Percentiles rank a stretch among this genome's conserved stretches.
Conservation (phyloP, 2,329 filamentous ascomycete species). For the Calonectria honghensis region DNA sequence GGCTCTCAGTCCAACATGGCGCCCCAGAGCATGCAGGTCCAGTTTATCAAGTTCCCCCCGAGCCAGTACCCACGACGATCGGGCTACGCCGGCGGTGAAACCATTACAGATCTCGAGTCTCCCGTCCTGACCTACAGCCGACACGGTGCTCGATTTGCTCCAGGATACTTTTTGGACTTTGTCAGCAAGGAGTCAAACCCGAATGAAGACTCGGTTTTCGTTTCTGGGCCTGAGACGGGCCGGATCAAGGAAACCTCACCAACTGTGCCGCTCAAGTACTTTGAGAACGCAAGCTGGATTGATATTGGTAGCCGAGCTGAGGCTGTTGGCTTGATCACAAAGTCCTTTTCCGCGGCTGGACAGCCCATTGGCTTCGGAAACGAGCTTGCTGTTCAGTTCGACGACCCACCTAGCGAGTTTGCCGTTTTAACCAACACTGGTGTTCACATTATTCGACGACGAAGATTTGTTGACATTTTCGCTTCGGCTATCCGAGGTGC, state of each 20-base stretch:
- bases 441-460: constrained; percentile 88
- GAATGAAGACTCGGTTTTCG: constrained; percentile 82
- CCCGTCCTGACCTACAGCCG: constrained; percentile 69
- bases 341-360: constrained; percentile 80
- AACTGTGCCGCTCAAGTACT: constrained; percentile 76
- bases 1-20: constrained; percentile 77
- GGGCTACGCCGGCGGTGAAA: constrained; percentile 60
- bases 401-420: constrained; percentile 86
- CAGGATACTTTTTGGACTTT: constrained; percentile 94
- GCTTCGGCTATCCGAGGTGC: constrained; percentile 85
- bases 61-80: constrained; percentile 56
- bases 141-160: constrained; percentile 80
- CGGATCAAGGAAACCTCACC: constrained; percentile 80
- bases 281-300: constrained; percentile 88
- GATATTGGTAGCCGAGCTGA: constrained; percentile 83
- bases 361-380: constrained; percentile 91
- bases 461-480: constrained; percentile 93
- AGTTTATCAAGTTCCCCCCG: constrained; percentile 96
- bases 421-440: constrained; percentile 94
- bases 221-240: constrained; percentile 91
- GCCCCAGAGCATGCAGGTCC: constrained; percentile 97
- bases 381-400: constrained; percentile 96
- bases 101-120: constrained; percentile 68
- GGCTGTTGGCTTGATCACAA: constrained; percentile 85
- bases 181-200: constrained; percentile 78